Percentiles rank a stretch among this genome's conserved stretches.
phyloP scores from a whole-genome alignment of 257 asterid genomes.

The Scutellaria barbata region DNA sequence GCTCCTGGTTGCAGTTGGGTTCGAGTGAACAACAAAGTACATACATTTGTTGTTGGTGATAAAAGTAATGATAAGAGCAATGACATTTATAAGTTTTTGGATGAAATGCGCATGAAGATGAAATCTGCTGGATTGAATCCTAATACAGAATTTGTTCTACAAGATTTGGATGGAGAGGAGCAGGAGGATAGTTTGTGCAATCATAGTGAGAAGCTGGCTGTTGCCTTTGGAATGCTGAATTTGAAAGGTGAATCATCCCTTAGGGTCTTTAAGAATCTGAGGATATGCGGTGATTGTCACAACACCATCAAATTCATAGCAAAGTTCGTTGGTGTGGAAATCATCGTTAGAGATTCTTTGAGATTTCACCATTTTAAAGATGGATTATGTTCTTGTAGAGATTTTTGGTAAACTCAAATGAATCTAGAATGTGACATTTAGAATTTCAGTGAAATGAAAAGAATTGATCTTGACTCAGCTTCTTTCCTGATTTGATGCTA shows the following conservation, averaged over 20 bases:
- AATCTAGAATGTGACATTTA: not conserved
- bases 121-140: constrained; percentile 61
- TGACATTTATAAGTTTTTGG: constrained; percentile 51
- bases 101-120: constrained; percentile 61
- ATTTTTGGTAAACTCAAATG: constrained; percentile 48
- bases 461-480: not conserved
- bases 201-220: constrained; percentile 82
- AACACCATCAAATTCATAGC: constrained; percentile 60
- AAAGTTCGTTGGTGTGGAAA: constrained; percentile 40
- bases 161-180: constrained; percentile 74
- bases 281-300: constrained; percentile 61
- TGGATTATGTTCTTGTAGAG: constrained; percentile 58
- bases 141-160: constrained; percentile 60
- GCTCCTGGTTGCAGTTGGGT: constrained; percentile 81
- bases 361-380: constrained; percentile 59
- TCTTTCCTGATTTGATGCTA: not conserved
- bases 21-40: constrained; percentile 53
- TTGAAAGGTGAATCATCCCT: constrained; percentile 59
- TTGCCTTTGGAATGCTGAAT: constrained; percentile 72
- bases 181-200: constrained; percentile 68
- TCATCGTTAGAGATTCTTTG: constrained; percentile 53
- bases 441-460: not conserved
- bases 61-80: constrained; percentile 43
- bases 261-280: constrained; percentile 64
- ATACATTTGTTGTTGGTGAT: constrained; percentile 71